These are phyloP conservation scores for Extremus antarcticus DNA, from an alignment of 495 filamentous ascomycete genomes.

Conservation along the genomic window DNA sequence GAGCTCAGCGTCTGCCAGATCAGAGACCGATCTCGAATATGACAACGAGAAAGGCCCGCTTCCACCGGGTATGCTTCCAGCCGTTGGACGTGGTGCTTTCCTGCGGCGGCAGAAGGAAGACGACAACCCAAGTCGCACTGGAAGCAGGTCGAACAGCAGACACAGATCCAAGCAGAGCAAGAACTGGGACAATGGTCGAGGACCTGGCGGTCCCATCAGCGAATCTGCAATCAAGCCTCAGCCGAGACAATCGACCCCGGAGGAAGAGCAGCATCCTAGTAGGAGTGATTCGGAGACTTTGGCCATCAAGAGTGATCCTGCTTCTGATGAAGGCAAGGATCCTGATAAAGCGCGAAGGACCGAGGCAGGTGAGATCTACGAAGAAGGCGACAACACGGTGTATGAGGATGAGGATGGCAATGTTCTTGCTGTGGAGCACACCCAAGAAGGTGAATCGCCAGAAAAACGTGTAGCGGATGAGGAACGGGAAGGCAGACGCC, in stretches of 20 bases:
- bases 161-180: conserved; percentile 51
- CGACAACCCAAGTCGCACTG: conserved; percentile 46
- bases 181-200: conserved; percentile 61
- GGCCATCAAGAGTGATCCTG: conserved; percentile 25
- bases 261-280: conserved; percentile 6
- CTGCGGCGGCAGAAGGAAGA: conserved; percentile 72
- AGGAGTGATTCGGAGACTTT: conserved; percentile 31
- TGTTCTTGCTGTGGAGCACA: conserved; percentile 47
- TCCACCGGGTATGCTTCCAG: conserved; percentile 63
- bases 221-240: conserved; percentile 82
- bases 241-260: conserved; percentile 33
- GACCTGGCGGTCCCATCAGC: conserved; percentile 78
- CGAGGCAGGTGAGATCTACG: conserved; percentile 40
- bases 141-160: conserved; percentile 53
- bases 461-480: conserved; percentile 41
- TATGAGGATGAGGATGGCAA: conserved; percentile 85
- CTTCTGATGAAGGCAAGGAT: conserved; percentile 24
- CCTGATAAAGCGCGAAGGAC: not conserved
- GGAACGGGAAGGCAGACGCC: conserved; percentile 43
- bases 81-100: conserved; percentile 69
- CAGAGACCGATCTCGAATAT: conserved; percentile 45
- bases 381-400: conserved; percentile 74
- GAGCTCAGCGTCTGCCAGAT: conserved; percentile 62
- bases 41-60: conserved; percentile 54
- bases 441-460: conserved; percentile 15